Conservation (phyloP, 2,329 filamentous ascomycete genomes). For the Aspergillus thermomutatus region DNA sequence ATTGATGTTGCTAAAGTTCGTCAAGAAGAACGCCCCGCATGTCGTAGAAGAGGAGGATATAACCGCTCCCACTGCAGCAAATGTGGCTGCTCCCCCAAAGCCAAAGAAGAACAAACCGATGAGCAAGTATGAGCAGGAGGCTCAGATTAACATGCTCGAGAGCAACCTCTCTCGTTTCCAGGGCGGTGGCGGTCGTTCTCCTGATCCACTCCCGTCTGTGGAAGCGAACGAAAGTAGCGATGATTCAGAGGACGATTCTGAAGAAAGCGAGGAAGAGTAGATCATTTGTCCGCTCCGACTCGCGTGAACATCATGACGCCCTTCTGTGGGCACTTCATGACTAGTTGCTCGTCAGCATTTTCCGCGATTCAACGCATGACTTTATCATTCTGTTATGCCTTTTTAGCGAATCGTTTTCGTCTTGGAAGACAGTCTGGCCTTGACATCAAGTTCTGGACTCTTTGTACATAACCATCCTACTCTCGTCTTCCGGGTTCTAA, state of each 20-base stretch:
- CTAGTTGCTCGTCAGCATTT: not conserved
- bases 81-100: slow-evolving; percentile 39
- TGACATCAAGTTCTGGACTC: slow-evolving; percentile 11
- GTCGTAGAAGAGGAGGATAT: slow-evolving; percentile 43
- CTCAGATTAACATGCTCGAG: slow-evolving; percentile 47
- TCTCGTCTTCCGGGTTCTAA: slow-evolving; percentile 6
- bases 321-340: not conserved
- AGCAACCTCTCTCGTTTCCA: slow-evolving; percentile 46
- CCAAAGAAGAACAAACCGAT: slow-evolving; percentile 52
- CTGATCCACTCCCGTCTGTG: slow-evolving; percentile 43
- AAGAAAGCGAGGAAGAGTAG: slow-evolving; percentile 51
- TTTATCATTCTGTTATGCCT: slow-evolving; percentile 1
- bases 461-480: slow-evolving; percentile 19
- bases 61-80: slow-evolving; percentile 27
- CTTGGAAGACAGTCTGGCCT: slow-evolving; percentile 9
- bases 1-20: slow-evolving; percentile 44
- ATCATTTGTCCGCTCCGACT: slow-evolving; percentile 4
- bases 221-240: slow-evolving; percentile 45
- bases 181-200: slow-evolving; percentile 39
- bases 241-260: slow-evolving; percentile 46
- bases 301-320: not conserved
- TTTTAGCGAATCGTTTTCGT: slow-evolving; percentile 7
- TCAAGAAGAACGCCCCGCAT: slow-evolving; percentile 46
- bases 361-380: not conserved
- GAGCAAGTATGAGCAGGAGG: slow-evolving; percentile 51